phyloP scores from a whole-genome alignment of 176 grass and related monocot species.

The Raddia guianensis region DNA sequence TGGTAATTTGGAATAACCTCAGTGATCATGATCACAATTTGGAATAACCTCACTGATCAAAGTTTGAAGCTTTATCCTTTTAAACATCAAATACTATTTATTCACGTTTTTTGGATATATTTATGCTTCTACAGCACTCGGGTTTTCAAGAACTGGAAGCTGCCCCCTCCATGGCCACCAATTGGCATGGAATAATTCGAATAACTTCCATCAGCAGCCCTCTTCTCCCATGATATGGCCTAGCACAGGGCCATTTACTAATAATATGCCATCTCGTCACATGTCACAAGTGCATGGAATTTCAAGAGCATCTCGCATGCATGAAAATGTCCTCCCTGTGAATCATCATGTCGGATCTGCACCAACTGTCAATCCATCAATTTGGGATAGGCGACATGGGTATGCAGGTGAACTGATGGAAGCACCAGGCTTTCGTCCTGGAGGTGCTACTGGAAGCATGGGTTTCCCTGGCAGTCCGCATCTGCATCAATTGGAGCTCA shows the following conservation, averaged over 20 bases:
- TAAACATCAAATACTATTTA: slow-evolving; percentile 12
- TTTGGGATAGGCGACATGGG: slow-evolving; percentile 60
- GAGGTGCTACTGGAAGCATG: slow-evolving; percentile 56
- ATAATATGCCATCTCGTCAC: slow-evolving; percentile 54
- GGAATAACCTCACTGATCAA: background rate
- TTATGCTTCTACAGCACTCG: slow-evolving; percentile 48
- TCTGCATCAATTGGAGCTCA: slow-evolving; percentile 64
- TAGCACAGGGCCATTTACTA: slow-evolving; percentile 52
- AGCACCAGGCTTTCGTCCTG: slow-evolving; percentile 54
- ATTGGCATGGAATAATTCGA: slow-evolving; percentile 63
- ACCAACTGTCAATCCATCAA: slow-evolving; percentile 64
- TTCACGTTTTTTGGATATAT: slow-evolving; percentile 33
- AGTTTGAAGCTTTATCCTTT: slow-evolving; percentile 17
- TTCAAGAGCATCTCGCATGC: slow-evolving; percentile 56
- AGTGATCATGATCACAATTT: background rate
- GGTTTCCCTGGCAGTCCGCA: slow-evolving; percentile 63
- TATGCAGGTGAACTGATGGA: slow-evolving; percentile 55
- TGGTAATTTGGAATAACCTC: slow-evolving; percentile 35
- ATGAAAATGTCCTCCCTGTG: slow-evolving; percentile 47
- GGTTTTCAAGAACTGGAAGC: slow-evolving; percentile 73
- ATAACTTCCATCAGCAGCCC: slow-evolving; percentile 44
- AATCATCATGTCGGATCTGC: slow-evolving; percentile 84
- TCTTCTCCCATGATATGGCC: slow-evolving; percentile 62
- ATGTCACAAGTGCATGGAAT: slow-evolving; percentile 47
- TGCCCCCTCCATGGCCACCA: slow-evolving; percentile 69